These are phyloP conservation scores for Fagopyrum tataricum DNA, from an alignment of 148 eudicot genomes.

Conservation along the genomic window DNA sequence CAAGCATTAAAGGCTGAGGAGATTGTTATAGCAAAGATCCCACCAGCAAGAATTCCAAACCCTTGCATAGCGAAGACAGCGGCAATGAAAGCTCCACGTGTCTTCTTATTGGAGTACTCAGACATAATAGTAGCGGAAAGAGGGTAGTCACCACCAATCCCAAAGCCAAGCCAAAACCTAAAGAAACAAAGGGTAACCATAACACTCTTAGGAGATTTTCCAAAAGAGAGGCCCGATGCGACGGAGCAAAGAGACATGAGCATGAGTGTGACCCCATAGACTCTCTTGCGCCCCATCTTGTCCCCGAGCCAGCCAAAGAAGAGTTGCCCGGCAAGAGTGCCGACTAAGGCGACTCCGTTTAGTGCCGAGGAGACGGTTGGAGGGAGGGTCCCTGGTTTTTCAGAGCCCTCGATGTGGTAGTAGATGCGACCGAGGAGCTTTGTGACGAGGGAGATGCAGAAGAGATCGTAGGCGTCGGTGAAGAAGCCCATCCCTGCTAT, in stretches of 20 bases:
- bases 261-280: constrained; percentile 55
- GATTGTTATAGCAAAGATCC: constrained; percentile 39
- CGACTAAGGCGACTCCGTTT: constrained; percentile 51
- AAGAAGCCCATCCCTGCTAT: constrained; percentile 68
- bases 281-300: constrained; percentile 53
- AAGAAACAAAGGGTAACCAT: constrained; percentile 54
- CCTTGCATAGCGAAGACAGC: constrained; percentile 70
- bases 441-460: constrained; percentile 56
- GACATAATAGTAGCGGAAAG: constrained; percentile 68
- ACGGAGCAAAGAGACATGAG: constrained; percentile 45
- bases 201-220: constrained; percentile 29
- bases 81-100: constrained; percentile 55
- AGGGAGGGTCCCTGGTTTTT: constrained; percentile 46
- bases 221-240: constrained; percentile 54
- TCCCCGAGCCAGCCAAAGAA: constrained; percentile 74
- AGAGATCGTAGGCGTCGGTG: constrained; percentile 64
- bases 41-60: constrained; percentile 53
- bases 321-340: constrained; percentile 54
- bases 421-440: constrained; percentile 56
- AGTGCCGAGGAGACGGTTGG: constrained; percentile 43
- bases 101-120: constrained; percentile 58
- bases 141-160: constrained; percentile 53
- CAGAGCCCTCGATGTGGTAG: constrained; percentile 29
- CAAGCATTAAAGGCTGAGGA: constrained; percentile 31
- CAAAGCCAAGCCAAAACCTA: constrained; percentile 65